Conservation (phyloP, 2,329 filamentous ascomycete genomes). For the Ambrosiella xylebori region DNA sequence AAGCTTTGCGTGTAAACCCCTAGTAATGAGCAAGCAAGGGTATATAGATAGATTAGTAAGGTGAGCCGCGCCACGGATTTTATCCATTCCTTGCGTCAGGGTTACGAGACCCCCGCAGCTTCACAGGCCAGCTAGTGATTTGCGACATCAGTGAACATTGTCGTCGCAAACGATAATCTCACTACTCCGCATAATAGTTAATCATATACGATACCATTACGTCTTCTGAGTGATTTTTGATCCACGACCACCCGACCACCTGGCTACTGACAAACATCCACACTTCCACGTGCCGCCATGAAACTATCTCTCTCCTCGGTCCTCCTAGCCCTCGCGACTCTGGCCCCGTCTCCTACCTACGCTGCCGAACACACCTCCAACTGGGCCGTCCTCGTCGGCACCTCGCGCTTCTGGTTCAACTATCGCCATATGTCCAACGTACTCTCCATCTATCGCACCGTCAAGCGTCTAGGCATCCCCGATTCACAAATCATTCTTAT, state of each 20-base stretch:
- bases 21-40: no score
- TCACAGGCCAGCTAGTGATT: not conserved
- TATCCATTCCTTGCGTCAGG: no score
- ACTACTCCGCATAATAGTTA: not conserved
- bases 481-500: slow-evolving; percentile 99
- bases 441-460: slow-evolving; percentile 89
- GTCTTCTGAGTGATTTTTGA: no score
- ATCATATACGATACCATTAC: no score
- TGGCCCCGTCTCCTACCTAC: slow-evolving; percentile 19
- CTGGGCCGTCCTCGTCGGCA: slow-evolving; percentile 97
- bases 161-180: not conserved
- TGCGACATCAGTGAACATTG: not conserved
- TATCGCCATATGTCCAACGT: slow-evolving; percentile 97
- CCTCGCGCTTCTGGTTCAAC: slow-evolving; percentile 99
- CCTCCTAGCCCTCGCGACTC: slow-evolving; percentile 29
- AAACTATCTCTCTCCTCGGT: slow-evolving; percentile 29
- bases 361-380: slow-evolving; percentile 82
- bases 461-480: slow-evolving; percentile 92
- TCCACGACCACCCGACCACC: not conserved
- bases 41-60: no score
- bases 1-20: no score
- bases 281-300: not conserved
- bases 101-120: not conserved
- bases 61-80: no score
- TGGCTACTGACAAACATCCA: not conserved